A percentile compares a stretch with the other conserved stretches of the same genome.
phyloP scores from a whole-genome alignment of 2,329 filamentous ascomycete genomes.

The Exophiala sideris region DNA sequence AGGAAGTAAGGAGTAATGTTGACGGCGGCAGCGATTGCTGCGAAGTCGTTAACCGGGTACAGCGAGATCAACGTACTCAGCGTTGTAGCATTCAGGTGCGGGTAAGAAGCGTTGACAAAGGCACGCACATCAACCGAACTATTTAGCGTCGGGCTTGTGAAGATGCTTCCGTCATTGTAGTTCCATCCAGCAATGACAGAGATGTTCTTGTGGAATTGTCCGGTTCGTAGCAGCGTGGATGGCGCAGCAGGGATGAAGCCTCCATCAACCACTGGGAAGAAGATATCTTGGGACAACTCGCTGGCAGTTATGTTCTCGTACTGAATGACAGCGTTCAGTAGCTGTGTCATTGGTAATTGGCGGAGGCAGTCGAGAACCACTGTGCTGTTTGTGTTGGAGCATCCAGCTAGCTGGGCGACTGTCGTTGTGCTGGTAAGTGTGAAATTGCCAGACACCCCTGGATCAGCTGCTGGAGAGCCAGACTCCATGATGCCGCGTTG shows the following conservation, averaged over 20 bases:
- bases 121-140: slow-evolving; percentile 2
- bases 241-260: slow-evolving; percentile 49
- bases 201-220: slow-evolving; percentile 41
- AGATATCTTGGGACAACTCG: slow-evolving; percentile 9
- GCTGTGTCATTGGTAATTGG: background rate
- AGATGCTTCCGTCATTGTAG: slow-evolving; percentile 16
- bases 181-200: slow-evolving; percentile 19
- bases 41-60: slow-evolving; percentile 12
- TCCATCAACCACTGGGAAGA: slow-evolving; percentile 45
- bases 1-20: slow-evolving; percentile 12
- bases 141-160: slow-evolving; percentile 5
- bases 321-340: slow-evolving; percentile 10
- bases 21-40: background rate
- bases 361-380: slow-evolving; percentile 8
- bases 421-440: slow-evolving; percentile 29
- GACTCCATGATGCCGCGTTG: slow-evolving; percentile 42
- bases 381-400: slow-evolving; percentile 4
- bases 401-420: slow-evolving; percentile 14
- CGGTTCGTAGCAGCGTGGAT: slow-evolving; percentile 40
- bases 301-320: slow-evolving; percentile 11
- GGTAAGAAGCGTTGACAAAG: slow-evolving; percentile 8
- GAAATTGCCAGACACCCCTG: slow-evolving; percentile 49
- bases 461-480: slow-evolving; percentile 51
- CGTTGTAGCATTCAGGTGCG: slow-evolving; percentile 10
- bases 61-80: slow-evolving; percentile 8